A percentile compares a stretch with the other conserved stretches of the same genome.
Evolutionary conservation across 2,329 filamentous ascomycete genomes (phyloP).

Genomic region (Sporothrix dimorphospora): DNA sequence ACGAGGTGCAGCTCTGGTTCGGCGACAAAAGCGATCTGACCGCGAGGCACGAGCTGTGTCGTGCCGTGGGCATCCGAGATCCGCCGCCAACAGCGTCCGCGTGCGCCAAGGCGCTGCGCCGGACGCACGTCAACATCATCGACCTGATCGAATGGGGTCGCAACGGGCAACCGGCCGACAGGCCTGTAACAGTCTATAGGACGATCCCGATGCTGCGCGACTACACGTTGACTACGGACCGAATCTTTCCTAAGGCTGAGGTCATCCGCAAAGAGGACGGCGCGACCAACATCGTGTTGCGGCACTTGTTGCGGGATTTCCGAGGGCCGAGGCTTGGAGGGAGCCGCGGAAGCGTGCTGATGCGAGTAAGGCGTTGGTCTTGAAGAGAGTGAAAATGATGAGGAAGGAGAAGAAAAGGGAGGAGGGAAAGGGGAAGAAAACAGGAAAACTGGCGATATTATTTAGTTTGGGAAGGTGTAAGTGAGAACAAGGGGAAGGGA

Average conservation of each 20-base stretch:
- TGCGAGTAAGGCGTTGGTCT: background rate
- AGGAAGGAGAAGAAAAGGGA: too few relatives aligned
- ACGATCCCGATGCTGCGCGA: background rate
- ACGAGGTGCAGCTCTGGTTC: conserved; percentile 25
- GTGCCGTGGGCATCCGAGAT: background rate
- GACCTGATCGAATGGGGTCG: conserved; percentile 27
- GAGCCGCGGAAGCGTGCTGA: background rate
- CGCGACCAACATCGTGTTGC: conserved; percentile 24
- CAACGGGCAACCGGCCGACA: background rate
- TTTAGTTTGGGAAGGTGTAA: background rate
- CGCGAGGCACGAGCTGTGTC: conserved; percentile 25
- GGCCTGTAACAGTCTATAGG: background rate
- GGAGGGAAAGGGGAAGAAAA: background rate
- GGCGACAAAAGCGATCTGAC: conserved; percentile 15
- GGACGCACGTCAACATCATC: conserved; percentile 28
- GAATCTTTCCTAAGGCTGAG: background rate
- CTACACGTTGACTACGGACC: background rate
- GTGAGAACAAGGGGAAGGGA: background rate
- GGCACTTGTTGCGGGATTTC: conserved; percentile 18
- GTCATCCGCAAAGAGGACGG: background rate
- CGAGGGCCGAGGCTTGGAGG: background rate
- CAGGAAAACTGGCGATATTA: background rate
- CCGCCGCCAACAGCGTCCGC: background rate
- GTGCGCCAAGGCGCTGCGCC: conserved; percentile 11
- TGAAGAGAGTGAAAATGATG: background rate